phyloP scores from a whole-genome alignment of 768 basidiomycete species.

The Macrolepiota fuliginosa region DNA sequence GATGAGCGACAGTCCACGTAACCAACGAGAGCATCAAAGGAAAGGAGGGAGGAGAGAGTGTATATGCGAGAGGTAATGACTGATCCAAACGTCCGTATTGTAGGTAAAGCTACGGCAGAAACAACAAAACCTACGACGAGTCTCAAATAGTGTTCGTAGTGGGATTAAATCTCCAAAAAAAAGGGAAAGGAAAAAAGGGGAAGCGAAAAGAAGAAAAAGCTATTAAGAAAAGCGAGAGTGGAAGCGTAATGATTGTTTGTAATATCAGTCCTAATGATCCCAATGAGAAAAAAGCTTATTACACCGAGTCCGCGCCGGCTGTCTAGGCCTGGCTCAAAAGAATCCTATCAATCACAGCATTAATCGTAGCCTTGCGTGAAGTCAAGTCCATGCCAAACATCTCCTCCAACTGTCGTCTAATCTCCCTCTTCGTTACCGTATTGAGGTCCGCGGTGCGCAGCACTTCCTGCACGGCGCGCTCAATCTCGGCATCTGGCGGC shows the following conservation, averaged over 20 bases:
- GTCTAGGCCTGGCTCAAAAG: constrained; percentile 48
- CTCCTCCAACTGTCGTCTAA: constrained; percentile 80
- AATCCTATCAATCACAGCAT: constrained; percentile 72
- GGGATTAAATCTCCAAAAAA: constrained; percentile 7
- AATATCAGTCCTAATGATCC: not conserved
- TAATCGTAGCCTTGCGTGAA: constrained; percentile 69
- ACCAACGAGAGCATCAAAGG: not conserved
- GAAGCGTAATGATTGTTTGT: constrained; percentile 2
- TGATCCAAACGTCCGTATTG: constrained; percentile 2
- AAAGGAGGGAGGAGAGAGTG: not conserved
- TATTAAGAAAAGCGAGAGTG: constrained; percentile 7
- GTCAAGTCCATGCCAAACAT: constrained; percentile 78
- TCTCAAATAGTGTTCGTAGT: constrained; percentile 3
- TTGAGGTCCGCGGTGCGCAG: constrained; percentile 82
- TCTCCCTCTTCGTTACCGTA: constrained; percentile 87
- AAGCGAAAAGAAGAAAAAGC: not conserved
- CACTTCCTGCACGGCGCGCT: constrained; percentile 69
- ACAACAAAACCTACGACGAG: not conserved
- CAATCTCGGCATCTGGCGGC: constrained; percentile 72
- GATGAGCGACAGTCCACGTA: not conserved
- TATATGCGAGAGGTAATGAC: constrained; percentile 1
- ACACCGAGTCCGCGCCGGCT: not conserved
- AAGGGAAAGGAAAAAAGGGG: not conserved
- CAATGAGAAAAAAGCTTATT: not conserved
- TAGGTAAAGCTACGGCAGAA: not conserved